These are phyloP conservation scores for Postia placenta DNA, from an alignment of 768 basidiomycete genomes.

Conservation along the genomic window DNA sequence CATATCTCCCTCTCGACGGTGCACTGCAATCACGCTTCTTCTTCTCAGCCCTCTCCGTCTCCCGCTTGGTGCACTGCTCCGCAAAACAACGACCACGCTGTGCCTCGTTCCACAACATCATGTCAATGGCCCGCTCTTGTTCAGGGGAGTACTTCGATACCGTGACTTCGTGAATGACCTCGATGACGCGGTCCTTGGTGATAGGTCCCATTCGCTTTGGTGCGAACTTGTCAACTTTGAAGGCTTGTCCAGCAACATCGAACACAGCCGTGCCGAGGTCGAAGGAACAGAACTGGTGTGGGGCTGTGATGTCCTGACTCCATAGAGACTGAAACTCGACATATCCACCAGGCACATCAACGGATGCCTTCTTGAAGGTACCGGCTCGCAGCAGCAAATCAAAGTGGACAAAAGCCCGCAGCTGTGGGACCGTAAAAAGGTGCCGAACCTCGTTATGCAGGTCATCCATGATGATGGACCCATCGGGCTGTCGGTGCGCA, in stretches of 20 bases:
- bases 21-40: neutral
- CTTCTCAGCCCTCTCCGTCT: neutral
- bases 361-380: neutral
- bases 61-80: neutral
- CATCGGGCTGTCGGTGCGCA: neutral
- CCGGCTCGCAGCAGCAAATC: slow-evolving; percentile 1
- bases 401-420: neutral
- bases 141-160: neutral
- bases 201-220: neutral
- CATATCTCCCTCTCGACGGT: neutral
- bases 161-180: neutral
- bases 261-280: neutral
- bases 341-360: slow-evolving; percentile 3
- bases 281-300: neutral
- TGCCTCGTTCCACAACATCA: neutral
- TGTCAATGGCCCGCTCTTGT: neutral
- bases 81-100: neutral
- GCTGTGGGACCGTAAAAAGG: slow-evolving; percentile 3
- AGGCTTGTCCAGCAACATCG: neutral
- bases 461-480: neutral
- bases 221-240: neutral
- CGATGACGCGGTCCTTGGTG: neutral
- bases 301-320: neutral
- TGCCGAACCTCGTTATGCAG: neutral
- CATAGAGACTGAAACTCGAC: neutral